Evolutionary conservation across 2,329 filamentous ascomycete genomes (phyloP).

Genomic region (Fusarium nodosum): DNA sequence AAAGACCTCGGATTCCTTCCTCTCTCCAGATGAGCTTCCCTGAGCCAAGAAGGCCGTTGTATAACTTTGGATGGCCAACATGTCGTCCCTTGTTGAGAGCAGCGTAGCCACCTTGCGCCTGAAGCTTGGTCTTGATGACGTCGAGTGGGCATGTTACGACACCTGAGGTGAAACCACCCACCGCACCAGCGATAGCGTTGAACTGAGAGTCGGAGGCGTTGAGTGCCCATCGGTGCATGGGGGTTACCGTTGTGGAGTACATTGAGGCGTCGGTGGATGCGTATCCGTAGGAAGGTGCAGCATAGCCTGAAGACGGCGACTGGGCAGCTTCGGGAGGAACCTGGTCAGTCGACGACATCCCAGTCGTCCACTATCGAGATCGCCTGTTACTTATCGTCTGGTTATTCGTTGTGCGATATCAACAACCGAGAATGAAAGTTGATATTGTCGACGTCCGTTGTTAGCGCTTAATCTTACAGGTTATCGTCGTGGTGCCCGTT

Average conservation of each 20-base stretch:
- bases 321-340: constrained; percentile 53
- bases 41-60: constrained; percentile 89
- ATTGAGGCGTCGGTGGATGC: constrained; percentile 53
- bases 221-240: constrained; percentile 69
- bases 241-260: constrained; percentile 55
- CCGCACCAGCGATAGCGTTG: constrained; percentile 87
- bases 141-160: constrained; percentile 97
- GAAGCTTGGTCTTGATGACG: constrained; percentile 98
- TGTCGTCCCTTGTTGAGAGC: constrained; percentile 64
- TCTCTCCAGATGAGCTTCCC: constrained; percentile 87
- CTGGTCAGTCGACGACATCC: constrained; percentile 67
- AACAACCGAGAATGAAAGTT: constrained; percentile 9
- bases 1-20: constrained; percentile 91
- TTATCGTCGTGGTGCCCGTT: constrained; percentile 7
- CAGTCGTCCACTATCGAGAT: constrained; percentile 32
- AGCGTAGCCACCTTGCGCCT: constrained; percentile 89
- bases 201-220: constrained; percentile 74
- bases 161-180: constrained; percentile 92
- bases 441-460: constrained; percentile 10
- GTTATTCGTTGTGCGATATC: constrained; percentile 17
- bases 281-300: constrained; percentile 54
- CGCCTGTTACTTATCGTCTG: constrained; percentile 18
- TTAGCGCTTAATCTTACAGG: constrained; percentile 10
- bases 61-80: constrained; percentile 71
- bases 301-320: constrained; percentile 55